Evolutionary conservation across 2,329 filamentous ascomycete species (phyloP).

Genomic region (Macroventuria anomochaeta): DNA sequence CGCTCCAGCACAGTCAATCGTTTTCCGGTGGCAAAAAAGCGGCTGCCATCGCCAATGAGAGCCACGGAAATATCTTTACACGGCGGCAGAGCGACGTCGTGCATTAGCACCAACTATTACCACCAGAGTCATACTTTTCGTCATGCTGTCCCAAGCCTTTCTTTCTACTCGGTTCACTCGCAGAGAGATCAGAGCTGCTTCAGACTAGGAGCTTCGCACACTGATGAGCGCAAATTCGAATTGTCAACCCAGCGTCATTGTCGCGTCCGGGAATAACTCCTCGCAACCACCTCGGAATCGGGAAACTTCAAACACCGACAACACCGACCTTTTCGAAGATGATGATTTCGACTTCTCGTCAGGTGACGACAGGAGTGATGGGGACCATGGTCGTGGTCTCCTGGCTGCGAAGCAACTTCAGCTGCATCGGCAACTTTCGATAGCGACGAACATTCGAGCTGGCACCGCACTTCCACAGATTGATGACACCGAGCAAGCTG

Average conservation of each 20-base stretch:
- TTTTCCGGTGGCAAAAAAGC: slow-evolving; percentile 10
- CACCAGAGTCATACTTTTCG: slow-evolving; percentile 2
- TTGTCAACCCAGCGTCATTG: slow-evolving; percentile 7
- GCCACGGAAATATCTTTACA: slow-evolving; percentile 1
- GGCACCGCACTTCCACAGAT: slow-evolving; percentile 24
- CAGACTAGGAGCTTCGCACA: neutral
- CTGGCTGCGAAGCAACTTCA: neutral
- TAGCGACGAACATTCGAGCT: slow-evolving; percentile 31
- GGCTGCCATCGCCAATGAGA: slow-evolving; percentile 9
- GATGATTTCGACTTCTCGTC: neutral
- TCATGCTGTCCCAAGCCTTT: slow-evolving; percentile 2
- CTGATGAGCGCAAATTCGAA: slow-evolving; percentile 10
- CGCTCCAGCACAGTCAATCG: no score
- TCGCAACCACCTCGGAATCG: neutral
- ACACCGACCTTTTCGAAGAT: neutral
- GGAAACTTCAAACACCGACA: slow-evolving; percentile 6
- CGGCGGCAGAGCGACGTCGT: neutral
- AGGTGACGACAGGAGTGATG: slow-evolving; percentile 1
- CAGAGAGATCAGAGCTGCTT: neutral
- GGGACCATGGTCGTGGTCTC: neutral
- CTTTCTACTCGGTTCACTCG: neutral
- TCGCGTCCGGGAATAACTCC: slow-evolving; percentile 12
- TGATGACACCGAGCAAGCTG: slow-evolving; percentile 32
- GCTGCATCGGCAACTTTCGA: slow-evolving; percentile 22
- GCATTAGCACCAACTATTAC: slow-evolving; percentile 7